A percentile compares a stretch with the other conserved stretches of the same genome.
These are phyloP conservation scores for Miscanthus sacchariflorus DNA, from an alignment of 202 grass and related monocot genomes.

Conservation along the genomic window DNA sequence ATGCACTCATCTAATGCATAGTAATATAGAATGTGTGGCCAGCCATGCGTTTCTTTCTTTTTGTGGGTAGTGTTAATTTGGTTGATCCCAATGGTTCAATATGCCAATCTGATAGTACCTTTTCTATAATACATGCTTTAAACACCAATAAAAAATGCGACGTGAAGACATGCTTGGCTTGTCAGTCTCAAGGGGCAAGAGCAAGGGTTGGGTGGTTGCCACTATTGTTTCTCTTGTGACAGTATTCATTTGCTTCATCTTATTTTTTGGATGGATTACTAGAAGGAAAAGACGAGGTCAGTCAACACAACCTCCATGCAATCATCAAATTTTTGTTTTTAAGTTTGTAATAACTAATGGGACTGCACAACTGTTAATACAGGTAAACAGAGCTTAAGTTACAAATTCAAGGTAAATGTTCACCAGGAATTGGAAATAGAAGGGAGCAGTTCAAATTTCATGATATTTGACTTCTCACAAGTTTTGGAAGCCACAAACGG, in stretches of 20 bases:
- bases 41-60: no score
- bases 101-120: no score
- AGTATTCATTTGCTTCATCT: background rate
- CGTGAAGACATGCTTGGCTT: no score
- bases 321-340: background rate
- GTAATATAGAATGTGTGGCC: no score
- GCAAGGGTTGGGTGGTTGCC: background rate
- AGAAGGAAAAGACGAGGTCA: background rate
- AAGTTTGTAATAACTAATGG: background rate
- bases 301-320: background rate
- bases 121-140: no score
- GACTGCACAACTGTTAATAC: background rate
- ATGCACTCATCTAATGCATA: no score
- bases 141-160: no score
- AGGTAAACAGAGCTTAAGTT: background rate
- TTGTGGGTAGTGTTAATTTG: no score
- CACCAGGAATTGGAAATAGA: background rate
- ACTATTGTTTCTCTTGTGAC: background rate
- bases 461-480: background rate
- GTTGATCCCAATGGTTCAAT: no score
- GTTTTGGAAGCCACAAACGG: background rate
- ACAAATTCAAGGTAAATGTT: background rate
- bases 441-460: background rate
- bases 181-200: background rate
- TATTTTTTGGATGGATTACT: background rate